phyloP scores from a whole-genome alignment of 73 alveolate genomes.

The Tetrahymena elliotti region DNA sequence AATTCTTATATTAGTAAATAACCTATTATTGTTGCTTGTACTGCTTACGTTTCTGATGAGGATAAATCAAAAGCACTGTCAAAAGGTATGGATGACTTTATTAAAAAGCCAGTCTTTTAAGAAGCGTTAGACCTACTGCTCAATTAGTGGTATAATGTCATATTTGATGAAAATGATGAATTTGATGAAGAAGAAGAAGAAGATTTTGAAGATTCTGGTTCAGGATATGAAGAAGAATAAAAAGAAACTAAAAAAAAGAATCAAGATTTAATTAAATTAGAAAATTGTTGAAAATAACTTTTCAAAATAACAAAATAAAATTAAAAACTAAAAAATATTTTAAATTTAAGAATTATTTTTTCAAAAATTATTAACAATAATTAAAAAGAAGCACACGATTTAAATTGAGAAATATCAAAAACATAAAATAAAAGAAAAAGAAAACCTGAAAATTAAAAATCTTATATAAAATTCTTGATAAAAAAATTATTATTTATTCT shows the following conservation, averaged over 20 bases:
- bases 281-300: not conserved
- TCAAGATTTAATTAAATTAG: not conserved
- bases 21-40: not conserved
- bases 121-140: not conserved
- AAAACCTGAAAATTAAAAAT: too few relatives aligned
- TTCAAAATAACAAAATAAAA: too few relatives aligned
- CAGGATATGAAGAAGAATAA: not conserved
- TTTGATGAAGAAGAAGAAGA: not conserved
- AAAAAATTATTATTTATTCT: too few relatives aligned
- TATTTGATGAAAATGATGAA: not conserved
- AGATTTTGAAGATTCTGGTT: not conserved
- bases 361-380: too few relatives aligned
- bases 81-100: not conserved
- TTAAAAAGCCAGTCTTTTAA: not conserved
- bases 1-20: not conserved
- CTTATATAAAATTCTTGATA: too few relatives aligned
- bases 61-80: not conserved
- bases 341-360: too few relatives aligned
- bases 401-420: too few relatives aligned
- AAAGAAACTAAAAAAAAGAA: too few relatives aligned
- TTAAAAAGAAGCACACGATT: too few relatives aligned
- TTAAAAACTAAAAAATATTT: too few relatives aligned
- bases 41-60: not conserved
- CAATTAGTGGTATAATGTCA: not conserved
- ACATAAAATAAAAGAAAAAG: too few relatives aligned